phyloP scores from a whole-genome alignment of 495 filamentous ascomycete genomes.

The Trichoderma parareesei region DNA sequence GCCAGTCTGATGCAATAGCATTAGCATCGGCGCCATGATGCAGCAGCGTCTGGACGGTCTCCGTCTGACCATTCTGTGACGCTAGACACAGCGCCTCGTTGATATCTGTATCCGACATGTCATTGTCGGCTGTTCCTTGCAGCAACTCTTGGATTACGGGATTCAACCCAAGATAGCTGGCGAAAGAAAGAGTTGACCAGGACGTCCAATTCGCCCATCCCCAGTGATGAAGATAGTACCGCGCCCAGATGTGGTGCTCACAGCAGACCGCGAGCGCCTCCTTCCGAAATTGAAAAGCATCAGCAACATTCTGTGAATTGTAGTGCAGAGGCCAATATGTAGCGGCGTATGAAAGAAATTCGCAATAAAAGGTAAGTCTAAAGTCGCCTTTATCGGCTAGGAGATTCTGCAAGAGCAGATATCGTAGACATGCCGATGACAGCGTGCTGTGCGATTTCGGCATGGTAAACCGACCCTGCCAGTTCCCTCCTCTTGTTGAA shows the following conservation, averaged over 20 bases:
- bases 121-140: neutral
- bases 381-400: neutral
- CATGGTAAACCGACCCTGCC: conserved; percentile 16
- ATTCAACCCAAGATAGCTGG: conserved; percentile 14
- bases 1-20: neutral
- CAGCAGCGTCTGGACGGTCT: conserved; percentile 21
- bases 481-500: conserved; percentile 12
- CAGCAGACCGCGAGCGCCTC: neutral
- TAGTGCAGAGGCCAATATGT: neutral
- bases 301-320: neutral
- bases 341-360: neutral
- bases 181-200: conserved; percentile 11
- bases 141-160: conserved; percentile 16
- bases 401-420: conserved; percentile 16
- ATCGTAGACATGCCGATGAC: conserved; percentile 15
- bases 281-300: neutral
- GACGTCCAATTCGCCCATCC: no score
- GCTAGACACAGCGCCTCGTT: conserved; percentile 21
- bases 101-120: conserved; percentile 7
- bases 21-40: conserved; percentile 2
- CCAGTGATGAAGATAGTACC: no score
- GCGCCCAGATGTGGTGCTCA: neutral
- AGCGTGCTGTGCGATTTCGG: conserved; percentile 15
- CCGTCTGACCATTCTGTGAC: conserved; percentile 9
- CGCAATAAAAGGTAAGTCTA: no score